These are phyloP conservation scores for Aristolochia contorta DNA, from an alignment of 164 flowering plant genomes.

Conservation along the genomic window DNA sequence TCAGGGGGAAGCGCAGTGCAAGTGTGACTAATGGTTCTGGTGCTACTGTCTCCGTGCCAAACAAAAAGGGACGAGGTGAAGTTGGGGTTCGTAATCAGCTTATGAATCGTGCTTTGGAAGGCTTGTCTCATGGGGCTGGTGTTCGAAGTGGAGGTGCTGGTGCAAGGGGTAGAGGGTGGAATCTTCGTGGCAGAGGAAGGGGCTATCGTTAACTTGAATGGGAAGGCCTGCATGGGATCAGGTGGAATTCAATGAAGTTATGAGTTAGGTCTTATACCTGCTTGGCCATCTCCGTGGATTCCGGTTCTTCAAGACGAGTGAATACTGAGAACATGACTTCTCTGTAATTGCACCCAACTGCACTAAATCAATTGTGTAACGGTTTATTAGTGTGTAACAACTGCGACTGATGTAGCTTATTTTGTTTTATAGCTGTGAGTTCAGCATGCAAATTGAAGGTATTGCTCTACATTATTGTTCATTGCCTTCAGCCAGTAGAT, in stretches of 20 bases:
- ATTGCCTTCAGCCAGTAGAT: too few relatives aligned
- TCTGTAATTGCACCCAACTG: neutral
- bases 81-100: constrained; percentile 64
- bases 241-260: neutral
- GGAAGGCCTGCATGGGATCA: neutral
- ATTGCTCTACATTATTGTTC: too few relatives aligned
- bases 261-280: neutral
- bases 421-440: too few relatives aligned
- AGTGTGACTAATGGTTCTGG: constrained; percentile 39
- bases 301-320: neutral
- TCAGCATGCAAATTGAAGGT: too few relatives aligned
- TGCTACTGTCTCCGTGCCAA: constrained; percentile 16
- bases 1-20: constrained; percentile 60
- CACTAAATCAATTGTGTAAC: neutral
- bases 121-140: constrained; percentile 48
- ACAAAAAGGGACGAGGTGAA: constrained; percentile 67
- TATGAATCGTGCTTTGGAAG: constrained; percentile 66
- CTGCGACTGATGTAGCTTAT: too few relatives aligned
- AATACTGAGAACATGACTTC: neutral
- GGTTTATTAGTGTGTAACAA: neutral
- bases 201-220: constrained; percentile 24
- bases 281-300: neutral
- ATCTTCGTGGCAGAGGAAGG: constrained; percentile 67
- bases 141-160: constrained; percentile 32
- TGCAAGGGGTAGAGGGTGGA: constrained; percentile 27